Evolutionary conservation across 176 grass and related monocot genomes (phyloP).

Genomic region (Lolium multiflorum): DNA sequence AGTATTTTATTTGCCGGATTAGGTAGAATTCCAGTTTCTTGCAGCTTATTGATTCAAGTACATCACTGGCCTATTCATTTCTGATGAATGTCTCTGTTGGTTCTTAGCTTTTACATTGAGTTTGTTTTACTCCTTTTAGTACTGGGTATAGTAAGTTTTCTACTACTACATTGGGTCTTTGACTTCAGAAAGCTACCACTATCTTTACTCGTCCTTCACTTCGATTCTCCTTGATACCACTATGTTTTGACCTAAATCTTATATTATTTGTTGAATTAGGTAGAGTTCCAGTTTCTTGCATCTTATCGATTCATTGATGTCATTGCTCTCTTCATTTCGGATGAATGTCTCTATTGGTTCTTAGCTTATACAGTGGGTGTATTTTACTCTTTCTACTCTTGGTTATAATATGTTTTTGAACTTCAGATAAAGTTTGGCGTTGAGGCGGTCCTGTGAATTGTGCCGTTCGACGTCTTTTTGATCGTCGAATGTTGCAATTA

Average conservation of each 20-base stretch:
- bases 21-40: slow-evolving; percentile 21
- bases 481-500: slow-evolving; percentile 40
- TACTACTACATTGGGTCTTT: background rate
- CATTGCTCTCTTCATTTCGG: slow-evolving; percentile 32
- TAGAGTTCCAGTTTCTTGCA: slow-evolving; percentile 16
- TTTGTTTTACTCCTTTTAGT: background rate
- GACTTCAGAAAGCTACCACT: slow-evolving; percentile 54
- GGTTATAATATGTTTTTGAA: slow-evolving; percentile 4
- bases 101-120: background rate
- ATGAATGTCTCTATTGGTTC: slow-evolving; percentile 5
- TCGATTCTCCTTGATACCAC: slow-evolving; percentile 16
- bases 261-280: slow-evolving; percentile 2
- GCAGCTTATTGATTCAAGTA: background rate
- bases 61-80: slow-evolving; percentile 37
- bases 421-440: background rate
- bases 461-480: slow-evolving; percentile 13
- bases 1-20: background rate
- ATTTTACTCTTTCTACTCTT: background rate
- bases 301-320: background rate
- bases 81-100: slow-evolving; percentile 16
- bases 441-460: slow-evolving; percentile 17
- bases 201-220: slow-evolving; percentile 37
- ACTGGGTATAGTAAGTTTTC: background rate
- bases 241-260: slow-evolving; percentile 45
- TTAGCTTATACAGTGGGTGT: background rate